phyloP scores from a whole-genome alignment of 305 asterid genomes.

The Solanum hybrid region DNA sequence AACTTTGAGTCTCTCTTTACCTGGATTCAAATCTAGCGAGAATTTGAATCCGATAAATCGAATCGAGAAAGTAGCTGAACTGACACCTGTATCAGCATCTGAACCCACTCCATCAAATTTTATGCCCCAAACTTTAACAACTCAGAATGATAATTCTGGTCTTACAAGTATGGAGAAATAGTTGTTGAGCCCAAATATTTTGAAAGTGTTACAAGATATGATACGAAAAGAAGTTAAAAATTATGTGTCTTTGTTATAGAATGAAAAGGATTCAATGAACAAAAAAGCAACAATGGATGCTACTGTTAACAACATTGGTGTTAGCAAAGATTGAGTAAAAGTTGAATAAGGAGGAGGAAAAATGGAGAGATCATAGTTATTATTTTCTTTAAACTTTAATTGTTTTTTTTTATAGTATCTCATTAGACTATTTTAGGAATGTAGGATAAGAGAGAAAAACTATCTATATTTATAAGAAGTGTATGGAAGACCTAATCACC shows the following conservation, averaged over 20 bases:
- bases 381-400: not conserved
- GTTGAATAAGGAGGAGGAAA: not conserved
- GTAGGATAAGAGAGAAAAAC: not conserved
- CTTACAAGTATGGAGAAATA: not conserved
- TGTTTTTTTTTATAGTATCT: not conserved
- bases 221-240: not conserved
- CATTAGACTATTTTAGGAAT: not conserved
- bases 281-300: not conserved
- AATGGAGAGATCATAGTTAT: not conserved
- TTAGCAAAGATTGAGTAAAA: no score
- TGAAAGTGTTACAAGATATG: not conserved
- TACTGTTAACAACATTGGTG: not conserved
- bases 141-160: no score
- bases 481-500: not conserved
- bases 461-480: no score
- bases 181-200: no score
- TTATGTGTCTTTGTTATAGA: not conserved
- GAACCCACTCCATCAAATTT: not conserved
- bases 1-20: no score
- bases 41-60: not conserved
- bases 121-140: no score
- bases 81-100: not conserved
- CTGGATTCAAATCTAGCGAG: no score
- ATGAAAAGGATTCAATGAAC: not conserved
- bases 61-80: no score